These are phyloP conservation scores for Pugionium dolabratum DNA, from an alignment of 345 rosid genomes.

Conservation along the genomic window DNA sequence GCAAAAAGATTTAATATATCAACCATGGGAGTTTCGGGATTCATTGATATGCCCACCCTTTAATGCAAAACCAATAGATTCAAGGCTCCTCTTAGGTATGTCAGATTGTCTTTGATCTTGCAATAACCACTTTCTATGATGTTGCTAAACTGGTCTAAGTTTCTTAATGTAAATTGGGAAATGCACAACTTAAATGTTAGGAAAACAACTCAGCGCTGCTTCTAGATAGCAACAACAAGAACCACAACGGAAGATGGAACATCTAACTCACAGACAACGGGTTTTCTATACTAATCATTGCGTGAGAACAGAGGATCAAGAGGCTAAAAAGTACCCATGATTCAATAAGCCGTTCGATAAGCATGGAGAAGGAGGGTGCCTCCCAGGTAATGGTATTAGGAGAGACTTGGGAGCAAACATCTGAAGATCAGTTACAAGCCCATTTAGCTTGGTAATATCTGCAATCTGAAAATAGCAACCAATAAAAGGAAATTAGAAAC, in stretches of 20 bases:
- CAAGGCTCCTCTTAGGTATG: neutral
- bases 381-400: constrained; percentile 81
- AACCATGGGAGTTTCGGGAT: constrained; percentile 7
- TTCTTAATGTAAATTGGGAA: constrained; percentile 4
- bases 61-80: constrained; percentile 7
- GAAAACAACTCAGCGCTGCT: neutral
- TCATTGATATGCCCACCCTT: neutral
- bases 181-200: neutral
- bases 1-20: constrained; percentile 42
- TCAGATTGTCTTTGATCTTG: neutral
- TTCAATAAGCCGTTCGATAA: constrained; percentile 47
- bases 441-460: constrained; percentile 79
- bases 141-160: neutral
- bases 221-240: constrained; percentile 6
- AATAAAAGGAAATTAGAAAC: neutral
- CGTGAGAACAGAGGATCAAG: neutral
- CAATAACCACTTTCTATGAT: neutral
- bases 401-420: constrained; percentile 84
- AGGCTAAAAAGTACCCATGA: constrained; percentile 46
- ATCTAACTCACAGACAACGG: neutral
- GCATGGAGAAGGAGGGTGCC: constrained; percentile 76
- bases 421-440: constrained; percentile 81
- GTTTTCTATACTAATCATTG: neutral
- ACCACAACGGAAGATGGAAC: neutral
- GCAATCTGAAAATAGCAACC: constrained; percentile 55